phyloP scores from a whole-genome alignment of 164 flowering plant species.

The Litsea cubeba region DNA sequence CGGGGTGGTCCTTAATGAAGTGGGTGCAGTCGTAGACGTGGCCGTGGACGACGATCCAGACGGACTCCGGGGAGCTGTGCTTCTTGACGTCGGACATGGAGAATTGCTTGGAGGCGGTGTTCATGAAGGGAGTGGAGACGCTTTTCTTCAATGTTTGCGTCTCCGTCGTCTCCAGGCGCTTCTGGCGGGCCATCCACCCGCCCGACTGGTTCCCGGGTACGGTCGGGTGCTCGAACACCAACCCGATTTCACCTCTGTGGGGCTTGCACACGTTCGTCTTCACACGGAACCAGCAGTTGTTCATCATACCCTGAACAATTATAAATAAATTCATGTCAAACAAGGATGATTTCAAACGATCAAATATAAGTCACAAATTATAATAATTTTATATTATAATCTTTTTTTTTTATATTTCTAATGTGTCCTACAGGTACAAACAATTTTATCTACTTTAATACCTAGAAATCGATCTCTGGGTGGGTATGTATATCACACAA shows the following conservation, averaged over 20 bases:
- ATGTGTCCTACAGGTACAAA: too few relatives aligned
- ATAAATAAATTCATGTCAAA: too few relatives aligned
- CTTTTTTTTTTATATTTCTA: too few relatives aligned
- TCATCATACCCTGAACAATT: constrained; percentile 87
- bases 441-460: too few relatives aligned
- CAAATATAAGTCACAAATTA: too few relatives aligned
- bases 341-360: too few relatives aligned
- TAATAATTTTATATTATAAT: too few relatives aligned
- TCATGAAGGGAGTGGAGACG: constrained; percentile 75
- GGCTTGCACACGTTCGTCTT: constrained; percentile 72
- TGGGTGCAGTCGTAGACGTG: constrained; percentile 85
- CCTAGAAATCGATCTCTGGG: too few relatives aligned
- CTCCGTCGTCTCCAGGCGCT: constrained; percentile 44
- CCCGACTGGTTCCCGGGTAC: constrained; percentile 84
- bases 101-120: constrained; percentile 47
- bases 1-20: constrained; percentile 89
- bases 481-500: too few relatives aligned
- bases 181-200: constrained; percentile 88
- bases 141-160: constrained; percentile 51
- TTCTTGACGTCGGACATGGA: constrained; percentile 67
- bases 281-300: constrained; percentile 94
- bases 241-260: constrained; percentile 75
- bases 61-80: constrained; percentile 69
- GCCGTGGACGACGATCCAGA: constrained; percentile 92
- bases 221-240: constrained; percentile 90